A percentile compares a stretch with the other conserved stretches of the same genome.
Conservation (phyloP, 1,139 yeast genomes). For the Kurtzmaniella natalensis region DNA sequence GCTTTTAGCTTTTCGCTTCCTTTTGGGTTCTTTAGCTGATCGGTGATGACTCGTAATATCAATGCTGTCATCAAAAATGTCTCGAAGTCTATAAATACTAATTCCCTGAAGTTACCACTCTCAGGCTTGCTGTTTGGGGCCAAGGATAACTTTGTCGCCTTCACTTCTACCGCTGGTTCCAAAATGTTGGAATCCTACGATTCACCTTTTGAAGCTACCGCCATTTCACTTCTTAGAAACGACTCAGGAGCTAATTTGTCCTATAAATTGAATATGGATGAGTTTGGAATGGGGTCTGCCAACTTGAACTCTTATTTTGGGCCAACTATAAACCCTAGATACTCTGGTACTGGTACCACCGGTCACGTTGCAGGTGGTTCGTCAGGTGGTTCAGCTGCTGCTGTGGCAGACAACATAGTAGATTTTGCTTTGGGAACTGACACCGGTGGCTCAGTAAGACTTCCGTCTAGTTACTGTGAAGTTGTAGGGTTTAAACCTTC, state of each 20-base stretch:
- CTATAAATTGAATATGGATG: conserved; percentile 94
- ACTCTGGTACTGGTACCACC: conserved; percentile 24
- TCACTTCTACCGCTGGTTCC: conserved; percentile 78
- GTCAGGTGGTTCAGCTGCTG: conserved; percentile 94
- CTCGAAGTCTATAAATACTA: not conserved
- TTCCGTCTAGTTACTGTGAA: conserved; percentile 87
- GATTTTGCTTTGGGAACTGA: conserved; percentile 83
- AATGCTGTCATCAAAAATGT: not conserved
- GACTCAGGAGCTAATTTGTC: conserved; percentile 48
- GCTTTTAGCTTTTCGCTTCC: no score
- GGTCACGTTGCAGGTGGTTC: conserved; percentile 77
- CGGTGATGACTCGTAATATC: not conserved
- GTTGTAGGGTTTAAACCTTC: conserved; percentile 87
- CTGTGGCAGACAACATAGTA: conserved; percentile 67
- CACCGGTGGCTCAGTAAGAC: conserved; percentile 93
- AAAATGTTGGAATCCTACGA: conserved; percentile 49
- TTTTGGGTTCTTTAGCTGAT: no score
- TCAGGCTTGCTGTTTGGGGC: conserved; percentile 12
- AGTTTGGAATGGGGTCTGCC: conserved; percentile 94
- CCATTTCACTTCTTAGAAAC: conserved; percentile 42
- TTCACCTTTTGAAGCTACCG: conserved; percentile 84
- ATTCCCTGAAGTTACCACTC: not conserved
- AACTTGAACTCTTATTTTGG: conserved; percentile 60
- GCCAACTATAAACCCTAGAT: conserved; percentile 63
- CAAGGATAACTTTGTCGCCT: conserved; percentile 79